Conservation (phyloP, 306 rosid species). For the Lathyrus tuberosus region DNA sequence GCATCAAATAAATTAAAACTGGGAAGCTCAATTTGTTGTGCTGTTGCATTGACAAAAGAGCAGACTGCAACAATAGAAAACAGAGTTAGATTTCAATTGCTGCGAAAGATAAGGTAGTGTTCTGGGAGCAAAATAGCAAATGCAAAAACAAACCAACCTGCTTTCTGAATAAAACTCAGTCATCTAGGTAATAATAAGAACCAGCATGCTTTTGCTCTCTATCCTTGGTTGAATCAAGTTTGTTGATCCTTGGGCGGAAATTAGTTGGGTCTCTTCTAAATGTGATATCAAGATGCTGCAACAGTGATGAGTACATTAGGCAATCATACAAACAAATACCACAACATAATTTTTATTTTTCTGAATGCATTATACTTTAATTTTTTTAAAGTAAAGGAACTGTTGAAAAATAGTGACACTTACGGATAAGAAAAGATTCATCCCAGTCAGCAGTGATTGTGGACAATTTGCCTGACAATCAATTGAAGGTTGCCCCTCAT, state of each 20-base stretch:
- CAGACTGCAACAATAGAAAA: slow-evolving; percentile 42
- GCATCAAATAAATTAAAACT: slow-evolving; percentile 32
- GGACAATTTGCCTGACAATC: slow-evolving; percentile 90
- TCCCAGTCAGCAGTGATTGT: slow-evolving; percentile 92
- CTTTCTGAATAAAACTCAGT: slow-evolving; percentile 44
- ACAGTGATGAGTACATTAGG: slow-evolving; percentile 20
- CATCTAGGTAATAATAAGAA: slow-evolving; percentile 93
- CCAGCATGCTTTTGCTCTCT: slow-evolving; percentile 92
- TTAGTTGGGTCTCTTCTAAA: slow-evolving; percentile 97
- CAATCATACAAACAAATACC: background rate
- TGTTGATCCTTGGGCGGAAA: slow-evolving; percentile 91
- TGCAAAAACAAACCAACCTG: slow-evolving; percentile 41
- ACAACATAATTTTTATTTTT: background rate
- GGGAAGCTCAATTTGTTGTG: slow-evolving; percentile 35
- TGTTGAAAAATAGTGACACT: slow-evolving; percentile 37
- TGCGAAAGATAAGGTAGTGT: background rate
- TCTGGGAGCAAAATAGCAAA: background rate
- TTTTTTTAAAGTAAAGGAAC: background rate
- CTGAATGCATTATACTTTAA: background rate
- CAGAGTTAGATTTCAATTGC: slow-evolving; percentile 10
- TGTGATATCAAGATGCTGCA: slow-evolving; percentile 94
- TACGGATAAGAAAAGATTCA: slow-evolving; percentile 98
- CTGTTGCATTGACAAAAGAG: slow-evolving; percentile 27
- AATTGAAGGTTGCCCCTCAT: slow-evolving; percentile 82
- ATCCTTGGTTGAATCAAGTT: slow-evolving; percentile 85